Evolutionary conservation across 495 filamentous ascomycete genomes (phyloP), one percentile per base, ranked within the genome.

Genomic region (Penicillium silybi): DNA sequence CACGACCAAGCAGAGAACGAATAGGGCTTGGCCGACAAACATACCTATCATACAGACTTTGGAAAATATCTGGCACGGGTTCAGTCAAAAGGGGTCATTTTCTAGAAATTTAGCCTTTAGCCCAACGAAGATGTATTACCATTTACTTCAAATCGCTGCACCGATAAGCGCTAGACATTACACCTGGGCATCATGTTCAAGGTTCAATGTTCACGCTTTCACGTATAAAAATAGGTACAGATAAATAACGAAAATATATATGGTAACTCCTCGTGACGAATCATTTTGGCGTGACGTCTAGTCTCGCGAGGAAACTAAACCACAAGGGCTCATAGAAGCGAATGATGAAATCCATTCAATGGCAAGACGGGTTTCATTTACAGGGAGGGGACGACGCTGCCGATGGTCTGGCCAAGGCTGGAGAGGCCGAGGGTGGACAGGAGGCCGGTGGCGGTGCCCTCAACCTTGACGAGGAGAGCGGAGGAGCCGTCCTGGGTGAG

Each of bases 391-490:
- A 56, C 52, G 17, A 65, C 52, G 23, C 49, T 44, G 54, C 60
- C 63, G n/a, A 61, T 44, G 20, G 49, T 39, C 22, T 10, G 43
- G 27, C 43, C 45, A 10, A 65, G 43, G 52, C 46, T 45, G 41
- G 29, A 42, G 16, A 65, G 63, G 37, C 63, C 63, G n/a, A 63
- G 54, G 23, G 42, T 34, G 44, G 54, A 49, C 3, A 65, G 54
- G 44, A 63, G 60, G 13, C 52, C 50, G 23, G 54, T 27, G 25
- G 46, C 45, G 40, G 52, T 43, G 46, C 49, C 40, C 32, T 58
- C 54, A 16, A 63, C 52, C 57, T 63, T 53, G 42, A 65, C 49
- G 25, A 65, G 52, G 26, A 63, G 41, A 26, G 53, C 51, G 16
- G 62, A 64, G 41, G 40, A 25, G 22, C 56, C 55, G 25, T 58